Conservation (phyloP, 2,329 filamentous ascomycete species). For the Stylonectria norvegica region DNA sequence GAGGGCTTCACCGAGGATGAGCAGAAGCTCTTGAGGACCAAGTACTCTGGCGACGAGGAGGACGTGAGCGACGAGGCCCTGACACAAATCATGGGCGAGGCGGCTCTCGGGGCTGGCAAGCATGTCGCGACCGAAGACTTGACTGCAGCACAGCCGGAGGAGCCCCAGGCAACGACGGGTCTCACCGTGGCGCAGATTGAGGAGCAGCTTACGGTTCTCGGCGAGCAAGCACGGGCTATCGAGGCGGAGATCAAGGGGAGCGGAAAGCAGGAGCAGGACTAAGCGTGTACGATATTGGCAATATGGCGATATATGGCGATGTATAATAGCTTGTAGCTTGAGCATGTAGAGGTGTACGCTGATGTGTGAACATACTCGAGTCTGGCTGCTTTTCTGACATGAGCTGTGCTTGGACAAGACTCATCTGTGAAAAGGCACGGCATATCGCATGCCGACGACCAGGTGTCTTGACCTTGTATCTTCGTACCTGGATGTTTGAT, state of each 20-base stretch:
- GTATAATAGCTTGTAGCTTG: constrained; percentile 19
- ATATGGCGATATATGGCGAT: constrained; percentile 24
- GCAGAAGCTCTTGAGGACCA: constrained; percentile 31
- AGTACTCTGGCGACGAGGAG: constrained; percentile 24
- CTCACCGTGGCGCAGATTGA: constrained; percentile 6
- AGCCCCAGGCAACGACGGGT: neutral
- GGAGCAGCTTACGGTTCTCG: constrained; percentile 5
- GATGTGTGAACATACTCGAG: constrained; percentile 12
- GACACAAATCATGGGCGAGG: constrained; percentile 32
- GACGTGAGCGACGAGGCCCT: constrained; percentile 36
- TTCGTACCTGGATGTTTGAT: too few species aligned
- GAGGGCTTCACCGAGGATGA: constrained; percentile 39
- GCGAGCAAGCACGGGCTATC: constrained; percentile 6
- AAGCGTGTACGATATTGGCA: constrained; percentile 16
- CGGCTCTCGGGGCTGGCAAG: constrained; percentile 15
- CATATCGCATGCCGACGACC: too few species aligned
- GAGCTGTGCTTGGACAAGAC: too few species aligned
- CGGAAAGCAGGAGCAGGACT: constrained; percentile 16
- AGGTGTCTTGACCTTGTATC: too few species aligned
- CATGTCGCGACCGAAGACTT: constrained; percentile 5
- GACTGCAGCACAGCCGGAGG: constrained; percentile 4
- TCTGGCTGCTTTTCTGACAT: too few species aligned
- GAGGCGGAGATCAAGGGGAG: constrained; percentile 13
- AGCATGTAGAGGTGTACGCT: constrained; percentile 13
- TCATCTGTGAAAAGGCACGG: too few species aligned